Evolutionary conservation across 495 filamentous ascomycete genomes (phyloP).

Genomic region (Xylaria palmicola): DNA sequence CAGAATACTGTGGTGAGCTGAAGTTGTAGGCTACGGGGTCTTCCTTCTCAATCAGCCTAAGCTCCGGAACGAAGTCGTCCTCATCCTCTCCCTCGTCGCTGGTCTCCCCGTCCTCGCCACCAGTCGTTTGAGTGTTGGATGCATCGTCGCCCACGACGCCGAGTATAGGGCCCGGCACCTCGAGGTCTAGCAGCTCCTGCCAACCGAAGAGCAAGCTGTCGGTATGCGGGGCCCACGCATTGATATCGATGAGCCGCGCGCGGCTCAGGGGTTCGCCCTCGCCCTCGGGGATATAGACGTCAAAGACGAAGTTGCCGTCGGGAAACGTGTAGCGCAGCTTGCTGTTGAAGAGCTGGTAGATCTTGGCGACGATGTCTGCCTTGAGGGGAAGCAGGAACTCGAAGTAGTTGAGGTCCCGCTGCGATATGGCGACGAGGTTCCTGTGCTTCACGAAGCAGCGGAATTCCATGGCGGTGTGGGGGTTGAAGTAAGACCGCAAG

Average conservation of each 20-base stretch:
- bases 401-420: conserved; percentile 89
- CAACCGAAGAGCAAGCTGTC: conserved; percentile 89
- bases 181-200: conserved; percentile 76
- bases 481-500: conserved; percentile 80
- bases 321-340: conserved; percentile 74
- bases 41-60: conserved; percentile 76
- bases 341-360: conserved; percentile 71
- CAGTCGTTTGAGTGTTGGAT: conserved; percentile 24
- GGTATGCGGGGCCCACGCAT: conserved; percentile 89
- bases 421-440: conserved; percentile 76
- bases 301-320: conserved; percentile 82
- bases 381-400: conserved; percentile 72
- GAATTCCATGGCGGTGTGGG: conserved; percentile 90
- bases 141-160: conserved; percentile 41
- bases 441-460: conserved; percentile 86
- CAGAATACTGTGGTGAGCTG: conserved; percentile 82
- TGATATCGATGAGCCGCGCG: conserved; percentile 89
- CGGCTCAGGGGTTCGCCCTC: conserved; percentile 53
- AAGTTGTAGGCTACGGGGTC: conserved; percentile 88
- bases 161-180: conserved; percentile 52
- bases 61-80: conserved; percentile 64
- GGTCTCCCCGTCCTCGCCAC: neutral
- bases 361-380: conserved; percentile 57
- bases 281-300: conserved; percentile 84
- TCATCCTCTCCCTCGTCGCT: conserved; percentile 25